A percentile compares a stretch with the other conserved stretches of the same genome.
phyloP scores from a whole-genome alignment of 208 protist genomes.

The Leishmania turanica region DNA sequence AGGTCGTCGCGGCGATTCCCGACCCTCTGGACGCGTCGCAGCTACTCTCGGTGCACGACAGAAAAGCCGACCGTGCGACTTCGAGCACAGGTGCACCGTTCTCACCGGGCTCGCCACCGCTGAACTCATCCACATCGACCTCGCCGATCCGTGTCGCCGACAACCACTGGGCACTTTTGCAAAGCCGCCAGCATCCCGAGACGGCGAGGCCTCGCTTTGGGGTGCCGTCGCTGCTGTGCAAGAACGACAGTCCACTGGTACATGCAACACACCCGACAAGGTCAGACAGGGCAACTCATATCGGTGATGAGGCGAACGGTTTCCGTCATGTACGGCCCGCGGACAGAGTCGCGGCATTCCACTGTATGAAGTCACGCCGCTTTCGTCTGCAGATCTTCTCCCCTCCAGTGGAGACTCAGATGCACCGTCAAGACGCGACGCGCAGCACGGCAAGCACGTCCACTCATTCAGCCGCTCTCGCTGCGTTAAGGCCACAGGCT shows the following conservation, averaged over 20 bases:
- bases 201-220: background rate
- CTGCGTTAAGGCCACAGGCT: background rate
- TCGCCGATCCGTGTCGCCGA: background rate
- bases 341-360: background rate
- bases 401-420: background rate
- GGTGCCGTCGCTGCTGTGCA: background rate
- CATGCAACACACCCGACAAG: background rate
- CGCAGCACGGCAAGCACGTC: background rate
- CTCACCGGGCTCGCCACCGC: background rate
- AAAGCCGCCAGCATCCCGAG: background rate
- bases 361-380: conserved; percentile 15
- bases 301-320: background rate
- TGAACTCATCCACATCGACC: background rate
- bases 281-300: background rate
- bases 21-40: background rate
- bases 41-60: background rate
- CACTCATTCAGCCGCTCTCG: background rate
- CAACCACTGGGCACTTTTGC: background rate
- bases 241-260: too few species aligned
- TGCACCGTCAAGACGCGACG: background rate
- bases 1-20: conserved; percentile 3
- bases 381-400: conserved; percentile 25
- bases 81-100: background rate
- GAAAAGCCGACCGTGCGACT: background rate
- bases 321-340: too few species aligned